Evolutionary conservation across 2,329 filamentous ascomycete genomes (phyloP), one percentile per base, ranked within the genome.

Genomic region (Botryotinia narcissicola): DNA sequence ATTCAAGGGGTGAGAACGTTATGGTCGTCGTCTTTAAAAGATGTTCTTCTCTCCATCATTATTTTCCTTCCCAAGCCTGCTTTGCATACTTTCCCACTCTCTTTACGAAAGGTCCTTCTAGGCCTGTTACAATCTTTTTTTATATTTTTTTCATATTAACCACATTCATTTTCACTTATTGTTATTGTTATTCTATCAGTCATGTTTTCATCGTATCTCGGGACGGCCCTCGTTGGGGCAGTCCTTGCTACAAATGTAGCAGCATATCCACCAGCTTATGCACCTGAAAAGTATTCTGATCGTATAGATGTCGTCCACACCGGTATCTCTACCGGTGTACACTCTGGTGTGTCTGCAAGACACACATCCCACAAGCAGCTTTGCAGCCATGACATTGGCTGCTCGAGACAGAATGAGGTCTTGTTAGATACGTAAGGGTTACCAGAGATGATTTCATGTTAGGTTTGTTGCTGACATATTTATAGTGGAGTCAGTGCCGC

Each of bases 341-440:
- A 61, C 35, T 8, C 5, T 16, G 64, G 25, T 46, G 29, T 70
- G 7, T 4, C 29, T 25, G 35, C 68, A 14, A 70, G 68, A 66
- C 46, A 48, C 46, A 29, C 25, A 22, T 44, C n/a, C 12, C 10
- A 32, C 40, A 68, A 42, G 32, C 29, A 29, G 35, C 29, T 72
- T 22, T 72, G 62, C 61, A 57, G 46, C 29, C 70, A 72, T 48
- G 70, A 72, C n/a, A 72, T 72, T 68, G 48, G 70, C 9, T 68
- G 46, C 46, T 72, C 72, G 22, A 73, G 71, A 46, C 57, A 73
- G 32, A 73, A 75, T 25, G 74, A 77, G 51, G 63, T 75, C n/a
- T 68, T 78, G n/a, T 70, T 79, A 25, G 63, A 76, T 71, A 46
- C 76, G 77, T 78, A 74, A 71, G 77, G 25, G 7, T n/a, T 63